Percentiles rank a stretch among this genome's conserved stretches.
phyloP scores from a whole-genome alignment of 1,284 basidiomycete genomes.

The Agaricales sp. region DNA sequence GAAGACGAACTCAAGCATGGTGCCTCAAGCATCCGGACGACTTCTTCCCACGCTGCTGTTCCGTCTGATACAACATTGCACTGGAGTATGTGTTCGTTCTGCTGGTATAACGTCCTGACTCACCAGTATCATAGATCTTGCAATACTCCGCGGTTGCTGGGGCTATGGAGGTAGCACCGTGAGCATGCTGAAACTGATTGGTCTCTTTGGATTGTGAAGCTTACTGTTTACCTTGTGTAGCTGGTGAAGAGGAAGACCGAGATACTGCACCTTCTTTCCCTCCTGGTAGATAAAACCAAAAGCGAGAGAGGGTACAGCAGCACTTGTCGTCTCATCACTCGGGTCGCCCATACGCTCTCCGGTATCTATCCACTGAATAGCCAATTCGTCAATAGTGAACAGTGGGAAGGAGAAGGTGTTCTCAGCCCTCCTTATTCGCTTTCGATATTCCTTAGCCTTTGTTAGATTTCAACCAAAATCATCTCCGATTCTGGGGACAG shows the following conservation, averaged over 20 bases:
- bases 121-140: constrained; percentile 41
- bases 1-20: constrained; percentile 83
- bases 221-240: constrained; percentile 23
- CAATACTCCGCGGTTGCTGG: constrained; percentile 70
- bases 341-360: constrained; percentile 69
- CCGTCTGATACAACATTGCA: constrained; percentile 89
- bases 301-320: constrained; percentile 87
- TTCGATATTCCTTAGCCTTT: constrained; percentile 6
- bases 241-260: constrained; percentile 62
- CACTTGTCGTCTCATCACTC: constrained; percentile 71
- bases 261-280: constrained; percentile 57
- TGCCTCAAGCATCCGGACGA: constrained; percentile 87
- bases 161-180: constrained; percentile 62
- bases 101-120: constrained; percentile 5
- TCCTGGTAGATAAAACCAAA: constrained; percentile 74
- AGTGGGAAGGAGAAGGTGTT: constrained; percentile 58
- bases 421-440: constrained; percentile 1
- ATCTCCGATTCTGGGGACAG: constrained; percentile 79
- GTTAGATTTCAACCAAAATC: constrained; percentile 61
- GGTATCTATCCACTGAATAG: constrained; percentile 77
- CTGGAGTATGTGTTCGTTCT: constrained; percentile 61
- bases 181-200: constrained; percentile 15
- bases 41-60: constrained; percentile 72
- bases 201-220: constrained; percentile 3
- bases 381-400: constrained; percentile 76